Evolutionary conservation across 805 yeast species (phyloP).

Genomic region (Hanseniaspora thailandica): DNA sequence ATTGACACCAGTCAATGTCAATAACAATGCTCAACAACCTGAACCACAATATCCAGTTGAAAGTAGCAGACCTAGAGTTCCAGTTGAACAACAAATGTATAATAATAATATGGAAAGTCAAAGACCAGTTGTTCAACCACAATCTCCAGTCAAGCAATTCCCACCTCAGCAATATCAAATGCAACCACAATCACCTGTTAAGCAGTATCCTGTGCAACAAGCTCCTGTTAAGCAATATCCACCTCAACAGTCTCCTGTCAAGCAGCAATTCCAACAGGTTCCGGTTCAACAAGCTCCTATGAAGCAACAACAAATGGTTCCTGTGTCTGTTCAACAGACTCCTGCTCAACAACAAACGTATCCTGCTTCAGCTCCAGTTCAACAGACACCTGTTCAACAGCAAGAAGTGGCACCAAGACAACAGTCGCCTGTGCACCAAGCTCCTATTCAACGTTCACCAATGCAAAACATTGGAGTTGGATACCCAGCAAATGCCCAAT

Average conservation of each 20-base stretch:
- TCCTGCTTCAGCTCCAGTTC: not conserved
- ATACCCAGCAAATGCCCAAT: not conserved
- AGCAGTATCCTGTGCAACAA: conserved; percentile 1
- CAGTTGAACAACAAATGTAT: not conserved
- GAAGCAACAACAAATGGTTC: not conserved
- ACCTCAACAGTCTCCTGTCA: not conserved
- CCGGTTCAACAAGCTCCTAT: not conserved
- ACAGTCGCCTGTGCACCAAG: not conserved
- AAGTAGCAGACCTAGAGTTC: not conserved
- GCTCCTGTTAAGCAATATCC: not conserved
- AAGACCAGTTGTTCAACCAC: not conserved
- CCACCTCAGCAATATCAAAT: not conserved
- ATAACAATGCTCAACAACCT: not conserved
- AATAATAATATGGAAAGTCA: not conserved
- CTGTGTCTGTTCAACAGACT: not conserved
- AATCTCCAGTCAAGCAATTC: not conserved
- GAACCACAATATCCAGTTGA: not conserved
- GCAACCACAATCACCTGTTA: not conserved
- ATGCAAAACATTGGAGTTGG: too few species aligned
- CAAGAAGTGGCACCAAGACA: not conserved
- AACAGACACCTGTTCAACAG: not conserved
- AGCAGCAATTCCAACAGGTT: too few species aligned
- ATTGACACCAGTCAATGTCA: not conserved
- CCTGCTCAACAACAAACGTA: not conserved
- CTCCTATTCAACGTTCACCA: too few species aligned